Percentiles rank a stretch among this genome's conserved stretches.
Evolutionary conservation across 2,329 filamentous ascomycete species (phyloP).

Genomic region (Pseudogymnoascus sp.): DNA sequence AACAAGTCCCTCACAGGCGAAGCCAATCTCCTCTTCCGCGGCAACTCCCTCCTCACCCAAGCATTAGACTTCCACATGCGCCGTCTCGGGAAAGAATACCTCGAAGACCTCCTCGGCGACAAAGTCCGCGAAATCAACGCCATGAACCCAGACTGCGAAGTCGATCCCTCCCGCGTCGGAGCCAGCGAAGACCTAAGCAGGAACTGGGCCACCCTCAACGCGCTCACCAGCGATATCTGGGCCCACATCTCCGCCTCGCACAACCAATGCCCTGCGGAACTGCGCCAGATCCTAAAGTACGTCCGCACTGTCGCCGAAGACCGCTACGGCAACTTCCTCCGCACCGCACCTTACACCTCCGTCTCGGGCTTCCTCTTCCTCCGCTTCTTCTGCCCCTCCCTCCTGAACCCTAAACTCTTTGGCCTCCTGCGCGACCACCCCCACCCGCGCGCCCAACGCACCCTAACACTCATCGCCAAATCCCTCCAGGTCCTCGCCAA

Average conservation of each 20-base stretch:
- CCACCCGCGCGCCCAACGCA: conserved; percentile 73
- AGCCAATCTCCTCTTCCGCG: conserved; percentile 89
- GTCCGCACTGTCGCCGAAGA: conserved; percentile 90
- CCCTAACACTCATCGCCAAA: conserved; percentile 87
- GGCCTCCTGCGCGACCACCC: conserved; percentile 79
- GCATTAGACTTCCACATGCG: conserved; percentile 95
- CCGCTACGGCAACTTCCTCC: conserved; percentile 85
- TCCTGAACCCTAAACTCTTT: conserved; percentile 90
- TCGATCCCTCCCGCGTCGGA: conserved; percentile 79
- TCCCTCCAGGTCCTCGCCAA: conserved; percentile 87
- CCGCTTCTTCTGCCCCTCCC: conserved; percentile 92
- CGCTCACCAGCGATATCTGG: conserved; percentile 79
- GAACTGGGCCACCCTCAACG: conserved; percentile 74
- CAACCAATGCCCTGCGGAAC: conserved; percentile 67
- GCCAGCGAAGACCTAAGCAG: conserved; percentile 64
- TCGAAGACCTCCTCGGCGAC: conserved; percentile 79
- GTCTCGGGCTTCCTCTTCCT: conserved; percentile 93
- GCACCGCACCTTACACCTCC: conserved; percentile 85
- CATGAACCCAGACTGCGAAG: conserved; percentile 85
- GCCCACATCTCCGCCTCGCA: conserved; percentile 72
- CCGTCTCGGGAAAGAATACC: conserved; percentile 82
- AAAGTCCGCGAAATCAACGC: conserved; percentile 87
- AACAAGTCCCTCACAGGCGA: conserved; percentile 75
- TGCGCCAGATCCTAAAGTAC: conserved; percentile 82
- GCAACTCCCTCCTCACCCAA: conserved; percentile 90